Evolutionary conservation across 306 rosid species (phyloP).

Genomic region (Cicer yamashitae): DNA sequence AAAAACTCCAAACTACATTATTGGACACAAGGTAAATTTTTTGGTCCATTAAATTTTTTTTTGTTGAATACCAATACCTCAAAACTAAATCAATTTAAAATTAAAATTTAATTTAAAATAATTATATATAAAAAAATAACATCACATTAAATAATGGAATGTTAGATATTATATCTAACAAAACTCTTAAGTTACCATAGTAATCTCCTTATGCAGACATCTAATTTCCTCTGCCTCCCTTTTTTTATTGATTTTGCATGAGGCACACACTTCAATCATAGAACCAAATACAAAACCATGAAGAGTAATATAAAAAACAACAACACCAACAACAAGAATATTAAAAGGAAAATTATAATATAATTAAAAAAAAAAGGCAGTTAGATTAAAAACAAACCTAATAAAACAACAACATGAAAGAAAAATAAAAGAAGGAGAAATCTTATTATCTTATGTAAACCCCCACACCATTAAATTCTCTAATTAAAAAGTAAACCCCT

Average conservation of each 20-base stretch:
- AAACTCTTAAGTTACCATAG: too few species aligned
- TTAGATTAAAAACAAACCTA: slow-evolving; percentile 33
- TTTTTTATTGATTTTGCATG: slow-evolving; percentile 37
- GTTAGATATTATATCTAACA: too few species aligned
- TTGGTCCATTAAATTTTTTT: too few species aligned
- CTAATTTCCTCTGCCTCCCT: not conserved
- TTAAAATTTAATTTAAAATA: too few species aligned
- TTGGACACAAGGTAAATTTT: too few species aligned
- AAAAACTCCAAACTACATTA: not conserved
- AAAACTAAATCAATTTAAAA: too few species aligned
- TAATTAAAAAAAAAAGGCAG: slow-evolving; percentile 27
- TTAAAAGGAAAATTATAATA: slow-evolving; percentile 9
- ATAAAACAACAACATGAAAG: slow-evolving; percentile 20
- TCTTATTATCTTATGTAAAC: slow-evolving; percentile 62
- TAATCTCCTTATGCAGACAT: too few species aligned
- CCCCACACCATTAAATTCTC: slow-evolving; percentile 64
- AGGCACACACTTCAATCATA: slow-evolving; percentile 33
- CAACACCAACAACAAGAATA: not conserved
- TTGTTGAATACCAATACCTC: too few species aligned
- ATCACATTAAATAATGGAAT: too few species aligned
- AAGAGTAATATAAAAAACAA: not conserved
- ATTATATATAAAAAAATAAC: too few species aligned
- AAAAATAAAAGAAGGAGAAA: slow-evolving; percentile 40
- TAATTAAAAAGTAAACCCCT: slow-evolving; percentile 39
- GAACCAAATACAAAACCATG: slow-evolving; percentile 19